Conservation (phyloP, 1,284 basidiomycete genomes). For the Trametes pubescens region DNA sequence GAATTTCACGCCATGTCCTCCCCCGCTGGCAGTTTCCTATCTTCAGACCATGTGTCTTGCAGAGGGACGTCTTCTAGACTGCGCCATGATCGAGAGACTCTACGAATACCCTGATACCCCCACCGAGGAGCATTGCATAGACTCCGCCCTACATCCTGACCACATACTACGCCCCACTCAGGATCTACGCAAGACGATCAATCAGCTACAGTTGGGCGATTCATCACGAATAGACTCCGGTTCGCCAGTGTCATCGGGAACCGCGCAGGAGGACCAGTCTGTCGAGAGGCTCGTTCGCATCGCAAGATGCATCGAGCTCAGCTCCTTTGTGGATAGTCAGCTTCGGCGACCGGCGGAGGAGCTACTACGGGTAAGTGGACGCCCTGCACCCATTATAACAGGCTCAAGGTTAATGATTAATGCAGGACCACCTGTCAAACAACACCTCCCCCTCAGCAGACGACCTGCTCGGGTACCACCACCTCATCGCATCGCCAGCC, state of each 20-base stretch:
- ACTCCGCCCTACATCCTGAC: conserved; percentile 21
- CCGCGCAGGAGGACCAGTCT: conserved; percentile 7
- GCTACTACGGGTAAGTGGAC: conserved; percentile 21
- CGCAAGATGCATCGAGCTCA: conserved; percentile 14
- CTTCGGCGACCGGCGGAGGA: conserved; percentile 21
- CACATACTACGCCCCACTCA: not conserved
- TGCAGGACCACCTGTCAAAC: conserved; percentile 23
- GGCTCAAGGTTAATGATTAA: not conserved
- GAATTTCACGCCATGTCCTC: conserved; percentile 68
- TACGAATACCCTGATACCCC: not conserved
- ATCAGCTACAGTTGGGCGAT: conserved; percentile 33
- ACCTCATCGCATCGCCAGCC: conserved; percentile 10
- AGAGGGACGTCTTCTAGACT: conserved; percentile 58
- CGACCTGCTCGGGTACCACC: conserved; percentile 25
- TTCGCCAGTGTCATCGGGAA: not conserved
- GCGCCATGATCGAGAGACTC: conserved; percentile 1
- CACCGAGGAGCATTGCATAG: not conserved
- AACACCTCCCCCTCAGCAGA: conserved; percentile 17
- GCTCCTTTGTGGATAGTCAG: conserved; percentile 25
- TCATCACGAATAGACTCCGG: not conserved
- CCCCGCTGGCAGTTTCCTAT: conserved; percentile 72
- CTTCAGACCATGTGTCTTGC: conserved; percentile 70
- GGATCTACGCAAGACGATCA: conserved; percentile 36
- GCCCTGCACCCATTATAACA: too few relatives aligned
- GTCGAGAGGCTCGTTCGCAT: conserved; percentile 13